Evolutionary conservation across 2,329 filamentous ascomycete genomes (phyloP).

Genomic region (Microdochium nivale): DNA sequence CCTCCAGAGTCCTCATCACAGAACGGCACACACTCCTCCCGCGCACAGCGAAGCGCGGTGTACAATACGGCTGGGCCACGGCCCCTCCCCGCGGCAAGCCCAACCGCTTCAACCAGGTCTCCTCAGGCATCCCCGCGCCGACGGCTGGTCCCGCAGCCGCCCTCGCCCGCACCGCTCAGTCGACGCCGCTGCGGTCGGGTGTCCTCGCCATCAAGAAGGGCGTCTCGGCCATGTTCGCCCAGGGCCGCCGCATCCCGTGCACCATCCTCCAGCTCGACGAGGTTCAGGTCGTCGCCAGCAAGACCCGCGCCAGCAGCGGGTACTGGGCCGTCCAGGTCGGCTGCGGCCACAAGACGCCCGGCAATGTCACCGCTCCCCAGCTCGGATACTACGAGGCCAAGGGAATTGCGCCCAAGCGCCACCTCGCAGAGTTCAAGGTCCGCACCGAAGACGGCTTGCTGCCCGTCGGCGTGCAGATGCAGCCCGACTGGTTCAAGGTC

Average conservation of each 20-base stretch:
- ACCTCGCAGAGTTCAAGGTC: slow-evolving; percentile 83
- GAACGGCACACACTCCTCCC: slow-evolving; percentile 28
- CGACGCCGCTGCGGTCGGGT: slow-evolving; percentile 64
- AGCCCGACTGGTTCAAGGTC: slow-evolving; percentile 82
- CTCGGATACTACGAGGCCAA: slow-evolving; percentile 82
- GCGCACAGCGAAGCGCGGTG: slow-evolving; percentile 35
- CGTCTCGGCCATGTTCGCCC: slow-evolving; percentile 87
- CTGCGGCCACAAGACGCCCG: slow-evolving; percentile 61
- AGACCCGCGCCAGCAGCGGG: slow-evolving; percentile 71
- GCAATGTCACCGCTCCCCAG: slow-evolving; percentile 72
- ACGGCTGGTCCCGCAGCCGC: slow-evolving; percentile 53
- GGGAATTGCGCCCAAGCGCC: slow-evolving; percentile 73
- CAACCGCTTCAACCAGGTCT: slow-evolving; percentile 51
- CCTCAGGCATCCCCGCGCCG: slow-evolving; percentile 45
- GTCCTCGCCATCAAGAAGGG: slow-evolving; percentile 86
- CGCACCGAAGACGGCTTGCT: slow-evolving; percentile 64
- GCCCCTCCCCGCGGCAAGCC: slow-evolving; percentile 41
- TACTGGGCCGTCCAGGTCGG: slow-evolving; percentile 95
- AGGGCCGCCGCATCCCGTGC: slow-evolving; percentile 70
- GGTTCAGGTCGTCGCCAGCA: slow-evolving; percentile 81
- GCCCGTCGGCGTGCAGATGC: slow-evolving; percentile 65
- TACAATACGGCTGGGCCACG: slow-evolving; percentile 55
- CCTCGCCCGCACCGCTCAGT: slow-evolving; percentile 47
- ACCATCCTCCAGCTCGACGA: slow-evolving; percentile 91
- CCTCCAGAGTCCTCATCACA: slow-evolving; percentile 20